phyloP scores from a whole-genome alignment of 1,284 basidiomycete genomes.

The Apiotrichum montevideense region DNA sequence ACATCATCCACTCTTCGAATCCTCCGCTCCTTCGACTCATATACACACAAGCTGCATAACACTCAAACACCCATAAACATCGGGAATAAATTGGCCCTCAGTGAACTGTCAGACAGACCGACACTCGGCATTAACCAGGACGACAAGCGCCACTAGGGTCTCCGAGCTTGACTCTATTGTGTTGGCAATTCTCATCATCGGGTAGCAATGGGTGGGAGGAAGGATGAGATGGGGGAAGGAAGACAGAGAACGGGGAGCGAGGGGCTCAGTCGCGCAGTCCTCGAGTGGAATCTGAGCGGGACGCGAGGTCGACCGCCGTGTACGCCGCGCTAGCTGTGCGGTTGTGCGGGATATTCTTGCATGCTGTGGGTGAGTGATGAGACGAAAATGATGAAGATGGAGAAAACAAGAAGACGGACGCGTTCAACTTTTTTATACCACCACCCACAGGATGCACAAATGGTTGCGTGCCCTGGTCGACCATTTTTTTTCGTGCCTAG shows the following conservation, averaged over 20 bases:
- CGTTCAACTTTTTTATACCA: not conserved
- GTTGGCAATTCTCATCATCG: slow-evolving; percentile 27
- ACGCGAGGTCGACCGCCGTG: too few species aligned
- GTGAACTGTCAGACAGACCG: slow-evolving; percentile 24
- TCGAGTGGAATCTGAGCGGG: too few species aligned
- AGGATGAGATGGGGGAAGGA: not conserved
- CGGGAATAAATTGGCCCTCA: slow-evolving; percentile 7
- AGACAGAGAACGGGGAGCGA: too few species aligned
- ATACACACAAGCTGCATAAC: too few species aligned
- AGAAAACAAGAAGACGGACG: not conserved
- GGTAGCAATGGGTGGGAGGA: not conserved
- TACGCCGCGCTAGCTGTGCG: too few species aligned
- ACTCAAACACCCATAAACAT: too few species aligned
- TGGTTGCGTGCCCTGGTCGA: too few species aligned
- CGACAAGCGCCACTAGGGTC: slow-evolving; percentile 18
- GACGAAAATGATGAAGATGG: not conserved
- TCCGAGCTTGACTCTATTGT: slow-evolving; percentile 27
- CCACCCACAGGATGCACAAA: too few species aligned
- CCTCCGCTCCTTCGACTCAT: too few species aligned
- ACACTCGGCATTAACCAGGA: slow-evolving; percentile 24
- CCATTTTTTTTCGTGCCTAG: too few species aligned
- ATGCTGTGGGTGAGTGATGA: slow-evolving; percentile 1
- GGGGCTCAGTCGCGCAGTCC: too few species aligned
- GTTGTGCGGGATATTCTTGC: not conserved
- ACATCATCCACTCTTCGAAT: too few species aligned